Evolutionary conservation across 352 stramenopile genomes (phyloP).

Genomic region (Aphanomyces invadans): DNA sequence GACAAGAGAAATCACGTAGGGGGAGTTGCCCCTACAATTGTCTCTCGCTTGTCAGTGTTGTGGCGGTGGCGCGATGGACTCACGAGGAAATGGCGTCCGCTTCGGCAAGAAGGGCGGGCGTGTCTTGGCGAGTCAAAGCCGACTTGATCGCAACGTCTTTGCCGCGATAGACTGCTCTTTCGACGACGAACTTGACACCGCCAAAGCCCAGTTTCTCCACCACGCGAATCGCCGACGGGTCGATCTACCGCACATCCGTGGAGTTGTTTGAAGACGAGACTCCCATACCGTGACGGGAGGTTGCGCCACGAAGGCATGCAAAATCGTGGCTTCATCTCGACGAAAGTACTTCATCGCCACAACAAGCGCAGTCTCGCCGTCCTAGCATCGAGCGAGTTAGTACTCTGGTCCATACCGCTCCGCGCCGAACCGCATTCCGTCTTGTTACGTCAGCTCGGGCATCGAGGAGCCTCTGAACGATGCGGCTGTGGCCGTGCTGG

Average conservation of each 20-base stretch:
- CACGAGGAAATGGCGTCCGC: background rate
- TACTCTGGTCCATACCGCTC: background rate
- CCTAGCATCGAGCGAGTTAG: background rate
- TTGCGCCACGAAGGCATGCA: background rate
- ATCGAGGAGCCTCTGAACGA: background rate
- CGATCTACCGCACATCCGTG: background rate
- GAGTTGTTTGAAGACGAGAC: background rate
- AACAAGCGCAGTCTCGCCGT: background rate
- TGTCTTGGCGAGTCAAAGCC: background rate
- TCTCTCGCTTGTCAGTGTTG: too few species aligned
- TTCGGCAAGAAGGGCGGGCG: background rate
- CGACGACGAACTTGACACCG: background rate
- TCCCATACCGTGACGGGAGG: background rate
- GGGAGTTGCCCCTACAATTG: constrained; percentile 9
- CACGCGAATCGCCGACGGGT: background rate
- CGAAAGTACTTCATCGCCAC: background rate
- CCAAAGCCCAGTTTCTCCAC: background rate
- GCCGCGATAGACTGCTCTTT: background rate
- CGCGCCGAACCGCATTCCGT: background rate
- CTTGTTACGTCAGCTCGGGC: background rate
- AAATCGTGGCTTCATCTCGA: background rate
- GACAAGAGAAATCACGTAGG: background rate
- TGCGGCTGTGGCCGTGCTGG: constrained; percentile 2
- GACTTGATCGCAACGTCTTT: background rate
- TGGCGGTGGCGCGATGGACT: too few species aligned